These are phyloP conservation scores for Canavalia ensiformis DNA, from an alignment of 306 rosid species.

Conservation along the genomic window DNA sequence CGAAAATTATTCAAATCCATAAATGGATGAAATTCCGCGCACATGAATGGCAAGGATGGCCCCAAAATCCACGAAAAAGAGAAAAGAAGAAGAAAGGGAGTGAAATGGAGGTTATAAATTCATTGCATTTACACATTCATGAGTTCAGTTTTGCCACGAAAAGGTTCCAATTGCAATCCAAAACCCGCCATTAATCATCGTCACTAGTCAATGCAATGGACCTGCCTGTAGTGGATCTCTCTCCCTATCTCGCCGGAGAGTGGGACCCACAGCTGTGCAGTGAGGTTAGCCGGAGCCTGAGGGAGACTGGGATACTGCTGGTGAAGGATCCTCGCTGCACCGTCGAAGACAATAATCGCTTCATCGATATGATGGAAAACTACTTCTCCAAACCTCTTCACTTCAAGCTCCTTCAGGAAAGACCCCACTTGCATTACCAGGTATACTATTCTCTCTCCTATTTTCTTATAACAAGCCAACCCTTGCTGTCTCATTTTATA, in stretches of 20 bases:
- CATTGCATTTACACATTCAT: too few species aligned
- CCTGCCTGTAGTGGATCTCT: conserved; percentile 79
- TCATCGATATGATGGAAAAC: conserved; percentile 93
- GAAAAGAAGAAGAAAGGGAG: too few species aligned
- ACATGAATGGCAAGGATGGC: too few species aligned
- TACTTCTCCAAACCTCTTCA: conserved; percentile 71
- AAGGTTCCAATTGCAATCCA: too few species aligned
- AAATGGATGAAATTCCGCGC: too few species aligned
- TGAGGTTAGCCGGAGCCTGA: conserved; percentile 77
- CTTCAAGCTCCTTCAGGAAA: conserved; percentile 78
- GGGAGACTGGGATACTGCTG: conserved; percentile 85
- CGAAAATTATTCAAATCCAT: too few species aligned
- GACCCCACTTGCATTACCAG: conserved; percentile 94
- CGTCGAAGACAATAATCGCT: conserved; percentile 85
- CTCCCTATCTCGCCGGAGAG: conserved; percentile 57
- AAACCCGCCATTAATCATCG: too few species aligned
- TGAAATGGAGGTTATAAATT: too few species aligned
- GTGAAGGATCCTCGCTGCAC: conserved; percentile 89
- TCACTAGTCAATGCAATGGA: conserved; percentile 53
- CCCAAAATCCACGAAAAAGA: too few species aligned
- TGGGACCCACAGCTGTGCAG: conserved; percentile 53
- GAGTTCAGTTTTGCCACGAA: too few species aligned
- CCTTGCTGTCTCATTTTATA: too few species aligned
- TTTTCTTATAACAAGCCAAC: too few species aligned
- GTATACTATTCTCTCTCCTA: conserved; percentile 46